Conservation (phyloP, 331 rosid species). For the Acacia pycnantha region DNA sequence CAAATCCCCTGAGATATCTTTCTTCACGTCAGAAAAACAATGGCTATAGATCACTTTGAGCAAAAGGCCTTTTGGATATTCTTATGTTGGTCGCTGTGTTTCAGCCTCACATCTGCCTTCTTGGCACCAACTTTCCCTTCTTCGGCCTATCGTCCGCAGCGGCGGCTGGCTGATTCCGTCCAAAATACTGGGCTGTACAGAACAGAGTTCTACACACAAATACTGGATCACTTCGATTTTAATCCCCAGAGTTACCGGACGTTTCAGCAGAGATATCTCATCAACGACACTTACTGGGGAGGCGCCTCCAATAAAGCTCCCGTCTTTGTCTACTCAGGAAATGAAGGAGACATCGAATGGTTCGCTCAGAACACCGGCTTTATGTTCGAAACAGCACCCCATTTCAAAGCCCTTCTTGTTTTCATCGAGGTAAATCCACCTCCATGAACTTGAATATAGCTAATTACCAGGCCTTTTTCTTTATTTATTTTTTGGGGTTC, state of each 20-base stretch:
- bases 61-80: slow-evolving; percentile 9
- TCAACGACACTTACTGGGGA: slow-evolving; percentile 81
- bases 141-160: slow-evolving; percentile 36
- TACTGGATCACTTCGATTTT: slow-evolving; percentile 81
- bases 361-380: slow-evolving; percentile 84
- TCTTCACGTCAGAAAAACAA: neutral
- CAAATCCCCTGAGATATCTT: neutral
- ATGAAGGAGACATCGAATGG: slow-evolving; percentile 30
- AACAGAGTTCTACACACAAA: slow-evolving; percentile 72
- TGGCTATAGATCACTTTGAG: slow-evolving; percentile 9
- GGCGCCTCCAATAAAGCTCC: slow-evolving; percentile 42
- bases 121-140: slow-evolving; percentile 49
- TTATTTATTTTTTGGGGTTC: neutral
- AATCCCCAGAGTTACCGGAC: slow-evolving; percentile 61
- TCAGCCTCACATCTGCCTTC: slow-evolving; percentile 19
- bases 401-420: slow-evolving; percentile 69
- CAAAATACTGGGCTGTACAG: slow-evolving; percentile 40
- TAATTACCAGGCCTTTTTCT: no score
- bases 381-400: slow-evolving; percentile 55
- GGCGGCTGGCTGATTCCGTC: slow-evolving; percentile 23
- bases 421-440: slow-evolving; percentile 66
- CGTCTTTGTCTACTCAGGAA: neutral
- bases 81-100: slow-evolving; percentile 6
- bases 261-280: slow-evolving; percentile 84
- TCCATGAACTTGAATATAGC: neutral